Evolutionary conservation across 257 asterid species (phyloP).

Genomic region (Jacaranda copaia): DNA sequence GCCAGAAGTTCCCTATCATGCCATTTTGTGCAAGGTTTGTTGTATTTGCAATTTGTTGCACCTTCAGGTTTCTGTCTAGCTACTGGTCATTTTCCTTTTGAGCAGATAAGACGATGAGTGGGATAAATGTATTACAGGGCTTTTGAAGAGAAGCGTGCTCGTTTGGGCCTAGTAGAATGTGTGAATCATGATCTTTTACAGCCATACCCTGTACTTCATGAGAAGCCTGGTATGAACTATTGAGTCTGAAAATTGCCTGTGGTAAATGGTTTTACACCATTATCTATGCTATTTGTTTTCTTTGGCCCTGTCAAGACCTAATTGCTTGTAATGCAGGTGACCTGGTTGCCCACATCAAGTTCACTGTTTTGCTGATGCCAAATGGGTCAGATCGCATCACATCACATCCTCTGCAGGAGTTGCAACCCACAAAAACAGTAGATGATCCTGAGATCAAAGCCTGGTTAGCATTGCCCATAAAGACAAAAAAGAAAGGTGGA

Average conservation of each 20-base stretch:
- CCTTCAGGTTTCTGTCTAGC: neutral
- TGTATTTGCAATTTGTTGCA: neutral
- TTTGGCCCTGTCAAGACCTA: neutral
- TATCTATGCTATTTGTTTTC: neutral
- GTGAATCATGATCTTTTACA: slow-evolving; percentile 92
- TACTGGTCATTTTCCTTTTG: neutral
- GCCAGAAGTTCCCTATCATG: slow-evolving; percentile 87
- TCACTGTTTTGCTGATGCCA: slow-evolving; percentile 91
- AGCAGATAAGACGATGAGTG: slow-evolving; percentile 3
- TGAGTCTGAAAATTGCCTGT: neutral
- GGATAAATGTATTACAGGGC: slow-evolving; percentile 58
- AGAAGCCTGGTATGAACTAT: slow-evolving; percentile 75
- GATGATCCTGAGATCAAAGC: slow-evolving; percentile 93
- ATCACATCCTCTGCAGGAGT: slow-evolving; percentile 83
- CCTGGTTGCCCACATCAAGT: slow-evolving; percentile 88
- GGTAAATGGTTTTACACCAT: too few relatives aligned
- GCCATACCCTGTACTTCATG: slow-evolving; percentile 95
- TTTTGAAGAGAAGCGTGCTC: slow-evolving; percentile 95
- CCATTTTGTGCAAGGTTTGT: slow-evolving; percentile 82
- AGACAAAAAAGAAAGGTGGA: slow-evolving; percentile 94
- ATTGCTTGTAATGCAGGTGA: slow-evolving; percentile 65
- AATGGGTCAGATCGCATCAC: slow-evolving; percentile 93
- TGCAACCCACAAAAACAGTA: slow-evolving; percentile 66
- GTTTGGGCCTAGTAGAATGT: slow-evolving; percentile 88
- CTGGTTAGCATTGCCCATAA: slow-evolving; percentile 68